Base-by-base conservation (phyloP, 108 stramenopile genomes). In the Stephanodiscus triporus region DNA sequence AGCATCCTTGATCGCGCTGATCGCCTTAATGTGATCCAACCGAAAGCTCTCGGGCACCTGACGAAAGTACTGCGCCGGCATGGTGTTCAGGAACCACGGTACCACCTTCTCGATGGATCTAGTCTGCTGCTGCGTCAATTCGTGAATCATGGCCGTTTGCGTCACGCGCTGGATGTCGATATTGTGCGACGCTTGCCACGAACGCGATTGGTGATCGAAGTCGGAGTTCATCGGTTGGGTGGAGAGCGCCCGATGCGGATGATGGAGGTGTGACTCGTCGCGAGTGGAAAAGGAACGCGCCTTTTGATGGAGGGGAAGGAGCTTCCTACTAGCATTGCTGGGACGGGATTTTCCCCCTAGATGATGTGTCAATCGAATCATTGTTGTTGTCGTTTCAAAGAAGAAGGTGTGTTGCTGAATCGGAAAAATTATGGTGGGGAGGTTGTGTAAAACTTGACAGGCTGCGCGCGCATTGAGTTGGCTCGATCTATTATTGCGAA, bases 21-120 rank as follows among this genome's bases (percentile, higher is more conserved):
- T 93, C 27, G 99, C 97, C 76, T 97, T 96, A 66, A 99, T 89
- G 84, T 99, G 99, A 80, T 98, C 94, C 78, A 92, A 76, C n/a
- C 97, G 90, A 61, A 95, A 88, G 50, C 86, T 83, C 70, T 96
- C 91, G 7, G 91, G 88, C 9, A 97, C 91, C 74, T 97, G 96
- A 1, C 88, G 82, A 83, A 99, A 99, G 67, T 96, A 96, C 17
- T 84, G 72, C 20, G 78, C 87, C 8, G 97, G 97, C 97, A 98
- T 97, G 23, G 94, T 93, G 9, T 91, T 76, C 64, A 98, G 78
- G 80, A 98, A 98, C 97, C 97, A 98, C 6, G 97, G 97, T 20
- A 98, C 97, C 36, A 94, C 87, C 54, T 82, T 53, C 70, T 94
- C 85, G 64, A 96, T 92, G 9, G 90, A 86, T 2, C 76, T 38